These are phyloP conservation scores for Penicillium italicum DNA, from an alignment of 2,329 filamentous ascomycete species.

Conservation along the genomic window DNA sequence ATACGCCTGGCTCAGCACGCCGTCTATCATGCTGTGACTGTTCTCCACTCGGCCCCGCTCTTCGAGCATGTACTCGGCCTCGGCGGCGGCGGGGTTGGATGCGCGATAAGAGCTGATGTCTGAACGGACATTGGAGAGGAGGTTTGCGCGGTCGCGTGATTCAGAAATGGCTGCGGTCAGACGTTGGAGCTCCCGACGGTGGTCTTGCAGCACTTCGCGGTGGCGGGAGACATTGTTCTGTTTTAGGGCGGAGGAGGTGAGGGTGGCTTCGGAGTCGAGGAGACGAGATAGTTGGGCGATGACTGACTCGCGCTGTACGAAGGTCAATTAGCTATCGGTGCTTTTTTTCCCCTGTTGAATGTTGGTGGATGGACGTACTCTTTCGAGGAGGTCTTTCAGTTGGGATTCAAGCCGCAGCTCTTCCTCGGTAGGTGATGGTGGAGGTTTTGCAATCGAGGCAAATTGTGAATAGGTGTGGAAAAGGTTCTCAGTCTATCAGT, in stretches of 20 bases:
- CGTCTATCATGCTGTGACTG: conserved; percentile 84
- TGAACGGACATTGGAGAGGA: conserved; percentile 82
- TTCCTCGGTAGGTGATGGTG: conserved; percentile 78
- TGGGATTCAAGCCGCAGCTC: conserved; percentile 76
- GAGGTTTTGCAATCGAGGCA: conserved; percentile 72
- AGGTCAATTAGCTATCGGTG: conserved; percentile 7
- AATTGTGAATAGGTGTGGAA: conserved; percentile 81
- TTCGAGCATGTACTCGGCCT: conserved; percentile 95
- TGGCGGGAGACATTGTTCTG: conserved; percentile 92
- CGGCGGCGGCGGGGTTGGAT: conserved; percentile 73
- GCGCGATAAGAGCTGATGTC: conserved; percentile 88
- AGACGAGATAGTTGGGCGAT: conserved; percentile 80
- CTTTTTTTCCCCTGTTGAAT: neutral
- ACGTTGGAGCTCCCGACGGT: conserved; percentile 75
- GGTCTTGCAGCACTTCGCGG: conserved; percentile 82
- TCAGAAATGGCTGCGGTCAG: conserved; percentile 70
- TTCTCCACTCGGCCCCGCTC: conserved; percentile 83
- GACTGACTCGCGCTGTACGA: conserved; percentile 68
- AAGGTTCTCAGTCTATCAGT: conserved; percentile 68
- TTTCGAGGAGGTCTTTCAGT: conserved; percentile 75
- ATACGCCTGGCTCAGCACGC: conserved; percentile 90
- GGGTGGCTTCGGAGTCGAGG: conserved; percentile 84
- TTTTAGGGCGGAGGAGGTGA: conserved; percentile 89
- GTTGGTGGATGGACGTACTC: conserved; percentile 17
- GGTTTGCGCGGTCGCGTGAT: conserved; percentile 80